Base-by-base conservation (phyloP, 2,329 filamentous ascomycete species). In the Trichoderma cornu-damae region DNA sequence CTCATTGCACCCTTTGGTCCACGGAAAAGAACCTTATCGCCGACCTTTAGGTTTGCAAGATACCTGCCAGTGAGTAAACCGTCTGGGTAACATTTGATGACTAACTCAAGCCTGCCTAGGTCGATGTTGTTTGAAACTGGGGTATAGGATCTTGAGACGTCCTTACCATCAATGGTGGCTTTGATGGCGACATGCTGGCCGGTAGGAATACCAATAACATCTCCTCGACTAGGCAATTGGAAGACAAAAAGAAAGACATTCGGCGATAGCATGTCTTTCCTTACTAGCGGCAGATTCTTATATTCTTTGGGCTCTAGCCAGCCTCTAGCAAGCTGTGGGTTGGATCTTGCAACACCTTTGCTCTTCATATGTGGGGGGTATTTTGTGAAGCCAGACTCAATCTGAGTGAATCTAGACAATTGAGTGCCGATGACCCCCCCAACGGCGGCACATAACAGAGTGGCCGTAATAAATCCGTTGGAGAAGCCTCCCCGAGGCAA, bases 1-100 rank as follows among this genome's bases (percentile, higher is more conserved):
- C 72, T 72, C 79, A 83, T 83, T 2, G 78, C 74, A 6, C 81
- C 80, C 65, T 82, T 83, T 35, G 81, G 80, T 0, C 81, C 81
- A 16, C 81, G 75, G 64, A 83, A 76, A 3, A 73, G 69, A 2
- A 82, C 75, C 61, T 73, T 68, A 51, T 82, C 78, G n/a, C 79
- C 79, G 5, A 78, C 59, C 1, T 75, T 58, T 2, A 83, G 71
- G 43, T 71, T 67, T 1, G 70, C 71, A 2, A 83, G 73, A 64
- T 82, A 80, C 12, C 70, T 68, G 1, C 72, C 75, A 0, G 79
- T 80, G 9, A 82, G 66, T 26, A 71, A 65, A 20, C 81, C 80
- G 42, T 79, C 70, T 0, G 77, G 73, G 62, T 83, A 83, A 48
- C 73, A 69, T 58, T 76, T 77, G 65, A 83, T 73, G 24, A 82